phyloP scores from a whole-genome alignment of 2,329 filamentous ascomycete genomes.

The Apiospora malaysiana region DNA sequence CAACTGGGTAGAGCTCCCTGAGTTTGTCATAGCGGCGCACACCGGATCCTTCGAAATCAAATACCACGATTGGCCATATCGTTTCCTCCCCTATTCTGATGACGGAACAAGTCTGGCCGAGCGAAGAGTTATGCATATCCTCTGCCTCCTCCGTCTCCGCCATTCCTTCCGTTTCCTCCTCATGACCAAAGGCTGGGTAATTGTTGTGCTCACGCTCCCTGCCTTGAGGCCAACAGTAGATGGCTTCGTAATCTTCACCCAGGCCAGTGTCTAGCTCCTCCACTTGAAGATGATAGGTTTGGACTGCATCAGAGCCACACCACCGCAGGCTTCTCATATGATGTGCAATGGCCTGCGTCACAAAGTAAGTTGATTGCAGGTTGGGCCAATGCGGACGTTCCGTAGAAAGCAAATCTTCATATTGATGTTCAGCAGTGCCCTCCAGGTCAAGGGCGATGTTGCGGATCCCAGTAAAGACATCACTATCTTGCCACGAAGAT shows the following conservation, averaged over 20 bases:
- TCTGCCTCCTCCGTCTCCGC: background rate
- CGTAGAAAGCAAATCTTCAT: background rate
- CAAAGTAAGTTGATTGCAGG: conserved; percentile 31
- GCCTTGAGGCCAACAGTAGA: conserved; percentile 41
- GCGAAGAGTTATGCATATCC: background rate
- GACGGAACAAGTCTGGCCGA: background rate
- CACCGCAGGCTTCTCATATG: conserved; percentile 28
- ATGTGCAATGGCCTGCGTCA: conserved; percentile 3
- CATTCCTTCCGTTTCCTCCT: background rate
- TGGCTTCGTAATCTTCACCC: conserved; percentile 28
- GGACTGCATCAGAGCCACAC: conserved; percentile 32
- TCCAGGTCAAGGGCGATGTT: conserved; percentile 13
- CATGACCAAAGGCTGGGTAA: background rate
- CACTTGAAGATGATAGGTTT: conserved; percentile 30
- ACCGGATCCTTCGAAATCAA: conserved; percentile 22
- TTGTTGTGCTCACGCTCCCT: conserved; percentile 21
- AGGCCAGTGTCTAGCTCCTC: conserved; percentile 30
- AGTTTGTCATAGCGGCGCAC: conserved; percentile 26
- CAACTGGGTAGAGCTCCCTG: conserved; percentile 5
- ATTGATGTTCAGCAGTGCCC: background rate
- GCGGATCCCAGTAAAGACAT: conserved; percentile 1
- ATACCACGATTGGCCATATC: conserved; percentile 30
- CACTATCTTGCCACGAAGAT: background rate
- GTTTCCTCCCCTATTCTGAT: conserved; percentile 11
- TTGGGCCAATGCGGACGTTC: background rate